Percentiles rank a stretch among this genome's conserved stretches.
Evolutionary conservation across 257 asterid genomes (phyloP).

Genomic region (Marsdenia floribunda): DNA sequence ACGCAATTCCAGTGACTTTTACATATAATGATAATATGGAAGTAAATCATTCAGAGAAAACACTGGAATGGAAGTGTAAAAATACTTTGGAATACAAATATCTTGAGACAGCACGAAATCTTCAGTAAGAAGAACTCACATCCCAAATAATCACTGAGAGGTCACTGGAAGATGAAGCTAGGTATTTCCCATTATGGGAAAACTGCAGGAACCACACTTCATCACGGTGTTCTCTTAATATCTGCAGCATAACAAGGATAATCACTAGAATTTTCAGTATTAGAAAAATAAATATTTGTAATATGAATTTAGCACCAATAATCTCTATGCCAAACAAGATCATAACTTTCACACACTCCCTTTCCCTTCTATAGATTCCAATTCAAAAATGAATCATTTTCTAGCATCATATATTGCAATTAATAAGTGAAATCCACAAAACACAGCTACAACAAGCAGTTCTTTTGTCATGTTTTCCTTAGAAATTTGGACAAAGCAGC

Average conservation of each 20-base stretch:
- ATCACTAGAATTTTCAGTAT: slow-evolving; percentile 6
- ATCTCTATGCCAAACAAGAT: background rate
- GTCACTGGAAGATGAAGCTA: slow-evolving; percentile 77
- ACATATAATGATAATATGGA: background rate
- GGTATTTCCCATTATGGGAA: slow-evolving; percentile 71
- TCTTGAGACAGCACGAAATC: background rate
- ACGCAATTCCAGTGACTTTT: background rate
- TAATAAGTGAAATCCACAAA: background rate
- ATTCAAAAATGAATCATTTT: background rate
- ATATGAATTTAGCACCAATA: background rate
- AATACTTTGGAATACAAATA: background rate
- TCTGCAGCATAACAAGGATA: slow-evolving; percentile 37
- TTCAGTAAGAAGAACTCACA: slow-evolving; percentile 31
- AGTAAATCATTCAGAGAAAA: background rate
- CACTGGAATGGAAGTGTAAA: background rate
- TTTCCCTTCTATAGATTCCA: background rate
- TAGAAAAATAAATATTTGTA: background rate
- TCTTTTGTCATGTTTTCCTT: background rate
- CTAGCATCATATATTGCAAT: slow-evolving; percentile 1
- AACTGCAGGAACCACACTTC: slow-evolving; percentile 86
- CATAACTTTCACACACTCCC: background rate
- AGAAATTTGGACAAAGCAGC: background rate
- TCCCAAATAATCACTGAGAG: slow-evolving; percentile 69
- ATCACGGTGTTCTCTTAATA: slow-evolving; percentile 52
- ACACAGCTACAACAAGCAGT: background rate